A percentile compares a stretch with the other conserved stretches of the same genome.
Evolutionary conservation across 495 filamentous ascomycete species (phyloP).

Genomic region (Penicillium tannophilum): DNA sequence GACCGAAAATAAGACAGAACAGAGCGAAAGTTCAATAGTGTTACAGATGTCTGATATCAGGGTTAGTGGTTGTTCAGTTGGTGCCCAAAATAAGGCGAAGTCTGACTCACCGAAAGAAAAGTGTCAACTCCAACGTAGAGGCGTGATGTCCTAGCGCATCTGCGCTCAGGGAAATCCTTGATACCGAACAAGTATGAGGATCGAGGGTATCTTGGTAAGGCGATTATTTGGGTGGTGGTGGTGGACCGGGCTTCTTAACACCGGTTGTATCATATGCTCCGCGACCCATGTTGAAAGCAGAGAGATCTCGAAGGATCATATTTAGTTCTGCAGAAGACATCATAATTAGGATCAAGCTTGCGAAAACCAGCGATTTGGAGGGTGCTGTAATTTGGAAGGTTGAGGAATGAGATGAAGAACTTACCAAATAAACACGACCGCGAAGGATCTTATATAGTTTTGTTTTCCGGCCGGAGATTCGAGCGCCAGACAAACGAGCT

Average conservation of each 20-base stretch:
- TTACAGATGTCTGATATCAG: constrained; percentile 36
- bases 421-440: constrained; percentile 29
- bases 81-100: constrained; percentile 22
- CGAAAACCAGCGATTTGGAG: background rate
- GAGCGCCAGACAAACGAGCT: constrained; percentile 24
- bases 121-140: constrained; percentile 29
- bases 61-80: constrained; percentile 24
- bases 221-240: constrained; percentile 42
- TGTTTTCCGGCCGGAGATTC: constrained; percentile 16
- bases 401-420: constrained; percentile 27
- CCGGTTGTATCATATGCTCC: constrained; percentile 63
- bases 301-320: constrained; percentile 54
- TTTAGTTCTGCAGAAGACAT: constrained; percentile 37
- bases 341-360: constrained; percentile 33
- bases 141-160: constrained; percentile 16
- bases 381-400: constrained; percentile 10
- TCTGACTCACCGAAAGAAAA: constrained; percentile 35
- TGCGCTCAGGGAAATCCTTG: constrained; percentile 15
- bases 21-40: constrained; percentile 36
- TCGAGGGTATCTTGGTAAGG: constrained; percentile 19
- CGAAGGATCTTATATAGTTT: constrained; percentile 32
- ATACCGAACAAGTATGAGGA: constrained; percentile 11
- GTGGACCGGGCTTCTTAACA: constrained; percentile 58
- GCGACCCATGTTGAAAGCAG: constrained; percentile 59
- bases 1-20: constrained; percentile 21